Evolutionary conservation across 805 yeast species (phyloP).

Genomic region (Candida ponderosae): DNA sequence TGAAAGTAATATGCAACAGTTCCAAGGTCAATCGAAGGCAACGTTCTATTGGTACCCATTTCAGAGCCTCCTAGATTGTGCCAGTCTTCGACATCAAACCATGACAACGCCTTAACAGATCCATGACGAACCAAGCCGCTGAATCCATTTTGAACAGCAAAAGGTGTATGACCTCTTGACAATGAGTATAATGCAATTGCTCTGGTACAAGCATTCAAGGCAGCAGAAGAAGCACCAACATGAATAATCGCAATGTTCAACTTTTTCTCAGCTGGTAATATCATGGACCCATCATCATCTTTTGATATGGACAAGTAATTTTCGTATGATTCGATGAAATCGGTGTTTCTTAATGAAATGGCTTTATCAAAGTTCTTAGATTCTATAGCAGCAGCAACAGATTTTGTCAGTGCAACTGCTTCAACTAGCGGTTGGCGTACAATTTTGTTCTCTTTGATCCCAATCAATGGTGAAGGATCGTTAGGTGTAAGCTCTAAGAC

Average conservation of each 20-base stretch:
- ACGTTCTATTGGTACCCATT: slow-evolving; percentile 69
- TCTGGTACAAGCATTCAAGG: slow-evolving; percentile 69
- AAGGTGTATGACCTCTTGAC: slow-evolving; percentile 66
- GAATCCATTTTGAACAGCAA: slow-evolving; percentile 70
- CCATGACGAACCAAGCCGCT: slow-evolving; percentile 61
- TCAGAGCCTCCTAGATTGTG: slow-evolving; percentile 72
- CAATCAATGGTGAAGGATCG: slow-evolving; percentile 76
- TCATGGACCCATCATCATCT: slow-evolving; percentile 27
- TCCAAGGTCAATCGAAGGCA: slow-evolving; percentile 62
- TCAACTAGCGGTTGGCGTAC: slow-evolving; percentile 62
- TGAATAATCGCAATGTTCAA: slow-evolving; percentile 63
- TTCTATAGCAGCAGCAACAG: slow-evolving; percentile 64
- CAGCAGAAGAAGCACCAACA: slow-evolving; percentile 78
- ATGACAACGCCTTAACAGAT: slow-evolving; percentile 46
- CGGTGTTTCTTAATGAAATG: slow-evolving; percentile 62
- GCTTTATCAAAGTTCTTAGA: slow-evolving; percentile 62
- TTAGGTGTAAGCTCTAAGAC: slow-evolving; percentile 60
- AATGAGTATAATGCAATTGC: slow-evolving; percentile 70
- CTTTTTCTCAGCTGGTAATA: slow-evolving; percentile 42
- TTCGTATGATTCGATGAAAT: slow-evolving; percentile 54
- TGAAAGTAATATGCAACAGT: slow-evolving; percentile 66
- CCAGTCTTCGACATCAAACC: slow-evolving; percentile 73
- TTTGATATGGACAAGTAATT: slow-evolving; percentile 29
- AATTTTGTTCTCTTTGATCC: slow-evolving; percentile 62
- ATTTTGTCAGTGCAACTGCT: slow-evolving; percentile 63